Percentiles rank a stretch among this genome's conserved stretches.
phyloP scores from a whole-genome alignment of 345 rosid genomes.

The Brassica rapa region DNA sequence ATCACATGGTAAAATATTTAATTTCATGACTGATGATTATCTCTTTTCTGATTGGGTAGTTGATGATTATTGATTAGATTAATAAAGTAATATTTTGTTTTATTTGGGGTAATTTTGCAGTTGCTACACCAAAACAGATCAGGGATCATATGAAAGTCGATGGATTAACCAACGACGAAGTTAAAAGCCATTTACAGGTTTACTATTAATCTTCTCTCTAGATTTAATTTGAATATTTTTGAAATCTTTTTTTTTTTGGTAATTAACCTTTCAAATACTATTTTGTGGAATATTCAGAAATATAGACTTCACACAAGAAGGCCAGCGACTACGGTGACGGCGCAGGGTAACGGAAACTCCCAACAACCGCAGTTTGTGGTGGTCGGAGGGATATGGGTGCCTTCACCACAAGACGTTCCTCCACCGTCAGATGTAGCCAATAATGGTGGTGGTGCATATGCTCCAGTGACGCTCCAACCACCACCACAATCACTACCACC shows the following conservation, averaged over 20 bases:
- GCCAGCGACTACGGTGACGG: conserved; percentile 48
- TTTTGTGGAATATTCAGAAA: conserved; percentile 54
- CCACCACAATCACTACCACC: conserved; percentile 8
- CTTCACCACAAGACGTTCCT: conserved; percentile 61
- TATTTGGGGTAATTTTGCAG: conserved; percentile 41
- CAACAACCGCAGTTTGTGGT: conserved; percentile 83
- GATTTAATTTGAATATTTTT: background rate
- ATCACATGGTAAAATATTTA: conserved; percentile 57
- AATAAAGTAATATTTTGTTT: background rate
- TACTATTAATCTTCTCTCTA: background rate
- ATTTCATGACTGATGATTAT: background rate
- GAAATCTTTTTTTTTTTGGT: background rate
- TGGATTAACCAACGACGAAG: conserved; percentile 94
- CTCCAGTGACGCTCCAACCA: conserved; percentile 51
- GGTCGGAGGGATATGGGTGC: conserved; percentile 93
- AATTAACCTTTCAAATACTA: background rate
- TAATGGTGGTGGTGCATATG: conserved; percentile 44
- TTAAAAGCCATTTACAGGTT: conserved; percentile 99
- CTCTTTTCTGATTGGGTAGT: conserved; percentile 25
- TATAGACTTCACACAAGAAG: conserved; percentile 87
- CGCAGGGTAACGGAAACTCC: conserved; percentile 46
- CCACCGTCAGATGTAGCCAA: conserved; percentile 40
- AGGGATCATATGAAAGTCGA: conserved; percentile 96
- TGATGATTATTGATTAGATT: background rate
- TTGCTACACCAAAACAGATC: conserved; percentile 92